These are phyloP conservation scores for Metschnikowia bowlesiae DNA, from an alignment of 805 yeast species.

Conservation along the genomic window DNA sequence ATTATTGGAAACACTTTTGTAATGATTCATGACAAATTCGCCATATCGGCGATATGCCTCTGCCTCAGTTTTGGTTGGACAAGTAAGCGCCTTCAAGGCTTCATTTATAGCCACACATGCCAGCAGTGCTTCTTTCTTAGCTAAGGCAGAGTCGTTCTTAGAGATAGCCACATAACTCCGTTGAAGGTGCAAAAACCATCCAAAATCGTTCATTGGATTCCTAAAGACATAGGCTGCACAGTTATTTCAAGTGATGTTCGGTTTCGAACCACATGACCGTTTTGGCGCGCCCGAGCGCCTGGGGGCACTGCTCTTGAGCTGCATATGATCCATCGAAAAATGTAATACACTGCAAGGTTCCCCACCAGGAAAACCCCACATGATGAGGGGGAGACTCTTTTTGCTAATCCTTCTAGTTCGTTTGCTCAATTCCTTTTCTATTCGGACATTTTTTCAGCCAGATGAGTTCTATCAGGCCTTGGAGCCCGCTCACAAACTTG, in stretches of 20 bases:
- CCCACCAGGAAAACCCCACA: not conserved
- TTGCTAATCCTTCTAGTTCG: constrained; percentile 36
- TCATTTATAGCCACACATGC: constrained; percentile 10
- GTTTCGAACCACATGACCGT: not conserved
- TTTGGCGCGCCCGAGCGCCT: not conserved
- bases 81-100: constrained; percentile 3
- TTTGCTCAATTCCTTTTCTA: constrained; percentile 57
- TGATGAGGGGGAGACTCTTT: not conserved
- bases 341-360: not conserved
- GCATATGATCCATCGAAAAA: not conserved
- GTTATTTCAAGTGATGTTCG: too few relatives aligned
- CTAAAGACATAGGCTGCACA: not conserved
- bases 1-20: constrained; percentile 4
- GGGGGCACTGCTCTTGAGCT: not conserved
- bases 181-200: constrained; percentile 9
- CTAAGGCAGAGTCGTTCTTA: constrained; percentile 5
- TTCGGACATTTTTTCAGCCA: constrained; percentile 83
- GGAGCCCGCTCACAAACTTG: constrained; percentile 81
- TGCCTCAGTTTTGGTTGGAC: not conserved
- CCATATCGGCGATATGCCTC: constrained; percentile 6
- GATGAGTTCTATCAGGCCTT: constrained; percentile 93
- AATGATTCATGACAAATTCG: constrained; percentile 8
- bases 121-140: constrained; percentile 8
- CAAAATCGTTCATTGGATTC: not conserved
- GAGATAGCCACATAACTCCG: constrained; percentile 11